Evolutionary conservation across 73 alveolate genomes (phyloP).

Genomic region (Paramecium pentaurelia): DNA sequence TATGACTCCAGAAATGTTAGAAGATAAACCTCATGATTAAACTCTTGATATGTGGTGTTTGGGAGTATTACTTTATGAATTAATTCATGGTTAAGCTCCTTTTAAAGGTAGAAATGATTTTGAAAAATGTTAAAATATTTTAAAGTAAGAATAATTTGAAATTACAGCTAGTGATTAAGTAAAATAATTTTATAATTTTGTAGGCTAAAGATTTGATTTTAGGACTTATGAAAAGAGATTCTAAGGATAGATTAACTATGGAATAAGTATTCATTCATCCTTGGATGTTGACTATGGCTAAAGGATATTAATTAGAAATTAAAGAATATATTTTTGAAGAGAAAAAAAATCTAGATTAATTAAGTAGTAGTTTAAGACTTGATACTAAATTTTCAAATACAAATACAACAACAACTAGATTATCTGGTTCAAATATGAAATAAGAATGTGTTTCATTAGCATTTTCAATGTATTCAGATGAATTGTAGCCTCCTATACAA

Average conservation of each 20-base stretch:
- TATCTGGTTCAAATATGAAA: background rate
- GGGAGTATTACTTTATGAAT: constrained; percentile 89
- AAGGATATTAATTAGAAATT: background rate
- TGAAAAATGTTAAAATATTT: constrained; percentile 67
- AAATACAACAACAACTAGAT: background rate
- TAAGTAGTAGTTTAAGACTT: background rate
- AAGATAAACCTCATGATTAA: constrained; percentile 77
- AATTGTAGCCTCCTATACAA: background rate
- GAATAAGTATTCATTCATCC: constrained; percentile 85
- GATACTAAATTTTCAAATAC: background rate
- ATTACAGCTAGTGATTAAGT: constrained; percentile 58
- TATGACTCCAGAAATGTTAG: constrained; percentile 90
- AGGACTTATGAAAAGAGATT: constrained; percentile 72
- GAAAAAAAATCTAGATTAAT: background rate
- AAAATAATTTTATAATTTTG: background rate
- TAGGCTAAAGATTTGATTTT: constrained; percentile 79
- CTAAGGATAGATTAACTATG: constrained; percentile 80
- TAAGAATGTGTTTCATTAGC: background rate
- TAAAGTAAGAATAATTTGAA: constrained; percentile 63
- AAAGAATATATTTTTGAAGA: background rate
- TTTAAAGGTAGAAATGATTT: constrained; percentile 60
- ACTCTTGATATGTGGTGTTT: constrained; percentile 91
- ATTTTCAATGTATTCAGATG: background rate
- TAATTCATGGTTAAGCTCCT: constrained; percentile 90
- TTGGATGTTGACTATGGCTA: constrained; percentile 71